Conservation (phyloP, 768 basidiomycete species). For the Neoboletus magnificus region DNA sequence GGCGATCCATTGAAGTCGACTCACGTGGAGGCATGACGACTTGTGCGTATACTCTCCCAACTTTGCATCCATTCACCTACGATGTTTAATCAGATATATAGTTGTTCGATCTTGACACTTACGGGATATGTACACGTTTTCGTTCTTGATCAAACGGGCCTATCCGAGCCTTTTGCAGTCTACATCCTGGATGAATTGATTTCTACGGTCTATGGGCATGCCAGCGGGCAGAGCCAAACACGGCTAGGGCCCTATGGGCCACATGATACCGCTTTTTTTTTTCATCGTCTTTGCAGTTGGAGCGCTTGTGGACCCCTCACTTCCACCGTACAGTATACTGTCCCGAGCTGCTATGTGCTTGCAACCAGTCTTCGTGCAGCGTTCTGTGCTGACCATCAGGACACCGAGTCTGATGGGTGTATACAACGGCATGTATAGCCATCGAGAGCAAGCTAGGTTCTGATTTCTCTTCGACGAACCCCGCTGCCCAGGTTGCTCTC, state of each 20-base stretch:
- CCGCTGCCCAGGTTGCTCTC: constrained; percentile 47
- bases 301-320: constrained; percentile 43
- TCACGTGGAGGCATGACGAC: neutral
- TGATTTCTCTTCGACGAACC: constrained; percentile 44
- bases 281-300: constrained; percentile 48
- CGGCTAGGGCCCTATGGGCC: constrained; percentile 36
- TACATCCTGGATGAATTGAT: constrained; percentile 51
- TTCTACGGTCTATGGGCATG: constrained; percentile 38
- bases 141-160: constrained; percentile 16
- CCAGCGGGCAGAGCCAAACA: neutral
- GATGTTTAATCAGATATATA: neutral
- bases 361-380: constrained; percentile 42
- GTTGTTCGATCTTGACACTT: neutral
- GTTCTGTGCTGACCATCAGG: constrained; percentile 48
- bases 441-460: constrained; percentile 48
- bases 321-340: constrained; percentile 44
- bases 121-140: neutral
- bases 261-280: constrained; percentile 48
- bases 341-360: constrained; percentile 46
- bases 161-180: constrained; percentile 49
- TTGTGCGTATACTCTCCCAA: neutral
- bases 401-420: constrained; percentile 51
- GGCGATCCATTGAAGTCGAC: constrained; percentile 1
- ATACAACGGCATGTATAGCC: constrained; percentile 52
- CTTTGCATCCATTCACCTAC: neutral